Evolutionary conservation across 768 basidiomycete species (phyloP).

Genomic region (Suillus weaverae): DNA sequence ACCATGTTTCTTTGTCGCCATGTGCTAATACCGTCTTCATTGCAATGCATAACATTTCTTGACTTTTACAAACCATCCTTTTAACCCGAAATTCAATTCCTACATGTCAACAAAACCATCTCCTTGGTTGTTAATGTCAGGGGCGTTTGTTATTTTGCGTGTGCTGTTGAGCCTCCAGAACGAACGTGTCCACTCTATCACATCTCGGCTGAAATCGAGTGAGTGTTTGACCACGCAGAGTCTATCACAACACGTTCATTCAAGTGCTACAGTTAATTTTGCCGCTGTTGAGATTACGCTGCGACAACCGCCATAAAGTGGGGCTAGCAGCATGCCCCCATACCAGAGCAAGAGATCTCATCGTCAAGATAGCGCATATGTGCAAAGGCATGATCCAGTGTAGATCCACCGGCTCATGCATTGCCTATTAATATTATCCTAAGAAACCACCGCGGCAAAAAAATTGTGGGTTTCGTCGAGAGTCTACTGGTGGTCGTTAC

Average conservation of each 20-base stretch:
- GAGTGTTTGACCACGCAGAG: neutral
- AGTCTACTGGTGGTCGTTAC: neutral
- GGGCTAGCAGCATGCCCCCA: too few relatives aligned
- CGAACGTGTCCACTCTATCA: neutral
- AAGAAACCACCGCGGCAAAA: neutral
- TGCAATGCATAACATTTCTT: neutral
- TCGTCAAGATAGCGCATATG: too few relatives aligned
- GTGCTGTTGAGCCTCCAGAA: neutral
- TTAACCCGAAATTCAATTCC: neutral
- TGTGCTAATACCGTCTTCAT: constrained; percentile 1
- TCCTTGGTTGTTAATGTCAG: neutral
- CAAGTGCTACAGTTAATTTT: neutral
- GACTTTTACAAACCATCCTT: neutral
- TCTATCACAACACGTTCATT: neutral
- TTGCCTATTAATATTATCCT: neutral
- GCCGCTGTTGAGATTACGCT: neutral
- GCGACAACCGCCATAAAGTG: neutral
- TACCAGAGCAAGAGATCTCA: neutral
- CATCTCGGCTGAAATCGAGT: neutral
- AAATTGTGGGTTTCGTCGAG: neutral
- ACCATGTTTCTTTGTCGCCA: neutral
- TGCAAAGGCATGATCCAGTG: neutral
- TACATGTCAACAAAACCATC: neutral
- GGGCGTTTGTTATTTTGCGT: neutral
- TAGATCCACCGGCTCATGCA: too few relatives aligned